These are phyloP conservation scores for Solanum peruvianum DNA, from an alignment of 257 asterid species.

Conservation along the genomic window DNA sequence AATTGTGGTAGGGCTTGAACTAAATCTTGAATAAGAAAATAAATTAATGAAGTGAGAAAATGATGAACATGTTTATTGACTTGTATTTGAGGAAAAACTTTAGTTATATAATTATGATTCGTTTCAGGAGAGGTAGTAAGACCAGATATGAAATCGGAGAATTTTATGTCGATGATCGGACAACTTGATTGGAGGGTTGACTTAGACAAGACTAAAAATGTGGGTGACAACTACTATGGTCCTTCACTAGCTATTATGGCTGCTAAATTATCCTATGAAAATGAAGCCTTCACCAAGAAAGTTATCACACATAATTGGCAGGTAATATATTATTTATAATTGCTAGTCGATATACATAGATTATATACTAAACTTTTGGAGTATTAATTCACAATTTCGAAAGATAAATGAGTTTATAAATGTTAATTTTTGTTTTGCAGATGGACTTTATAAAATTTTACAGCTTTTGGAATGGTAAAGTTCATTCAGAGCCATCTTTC, in stretches of 20 bases:
- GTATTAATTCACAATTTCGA: neutral
- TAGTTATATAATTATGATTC: neutral
- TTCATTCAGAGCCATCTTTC: neutral
- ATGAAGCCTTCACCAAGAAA: constrained; percentile 24
- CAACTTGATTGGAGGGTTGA: constrained; percentile 29
- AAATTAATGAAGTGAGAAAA: neutral
- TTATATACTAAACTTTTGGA: neutral
- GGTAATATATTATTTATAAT: constrained; percentile 1
- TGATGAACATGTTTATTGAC: neutral
- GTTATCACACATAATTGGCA: constrained; percentile 37
- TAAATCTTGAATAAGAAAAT: neutral
- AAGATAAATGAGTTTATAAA: neutral
- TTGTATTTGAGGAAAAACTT: neutral
- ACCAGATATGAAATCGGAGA: constrained; percentile 40
- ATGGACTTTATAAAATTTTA: constrained; percentile 49
- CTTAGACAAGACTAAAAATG: constrained; percentile 12
- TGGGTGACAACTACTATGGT: constrained; percentile 1
- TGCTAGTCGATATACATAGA: neutral
- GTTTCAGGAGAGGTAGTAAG: constrained; percentile 27
- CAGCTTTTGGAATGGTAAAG: constrained; percentile 49
- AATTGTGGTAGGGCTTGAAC: neutral
- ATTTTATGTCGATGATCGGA: constrained; percentile 33
- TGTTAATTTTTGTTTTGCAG: constrained; percentile 13
- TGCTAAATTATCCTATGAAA: constrained; percentile 55
- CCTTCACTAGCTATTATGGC: constrained; percentile 48